Evolutionary conservation across 805 yeast species (phyloP), one percentile per base, ranked within the genome.

Genomic region (Yamadazyma tumulicola): DNA sequence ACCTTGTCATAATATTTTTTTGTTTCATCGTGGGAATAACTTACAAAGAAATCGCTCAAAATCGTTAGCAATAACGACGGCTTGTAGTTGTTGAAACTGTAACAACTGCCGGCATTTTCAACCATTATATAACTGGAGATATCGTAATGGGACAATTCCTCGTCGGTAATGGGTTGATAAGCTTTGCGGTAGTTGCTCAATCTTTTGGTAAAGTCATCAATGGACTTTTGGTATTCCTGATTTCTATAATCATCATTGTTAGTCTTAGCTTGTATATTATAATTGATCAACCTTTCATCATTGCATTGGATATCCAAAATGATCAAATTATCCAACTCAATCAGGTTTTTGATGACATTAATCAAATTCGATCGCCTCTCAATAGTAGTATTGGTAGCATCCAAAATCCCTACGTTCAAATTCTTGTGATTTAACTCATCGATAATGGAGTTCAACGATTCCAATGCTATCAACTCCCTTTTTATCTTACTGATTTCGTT

Each of bases 221-320:
- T 69, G 3, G 87, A 78, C 5, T 51, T 51, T 21, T 67, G 67
- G 44, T 76, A 74, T 28, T 75, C 72, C 43, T 65, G 63, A 30
- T 71, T 70, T 35, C 53, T 58, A 53, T 82, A 82, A 52, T 82
- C 89, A 24, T 67, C 69, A 49, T 79, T 80, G 34, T 60, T 64
- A 0, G 87, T 72, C 53, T 82, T 82, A 33, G 77, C 74, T 46
- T 74, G 78, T 35, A 81, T 77, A 55, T 82, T 82, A 54, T 54
- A 82, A 39, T 73, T 64, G 45, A 79, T 57, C 19, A 78, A 65
- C 12, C 64, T 64, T 19, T 55, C 54, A 49, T 78, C 74, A n/a
- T 65, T 55, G 48, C 85, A 78, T 43, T 74, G 69, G 19, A 82
- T 72, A 49, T 82, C 84, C 26, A 82, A 57, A 6, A 81, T 63